phyloP scores from a whole-genome alignment of 2,329 filamentous ascomycete genomes.

The Hypoxylon sp. region DNA sequence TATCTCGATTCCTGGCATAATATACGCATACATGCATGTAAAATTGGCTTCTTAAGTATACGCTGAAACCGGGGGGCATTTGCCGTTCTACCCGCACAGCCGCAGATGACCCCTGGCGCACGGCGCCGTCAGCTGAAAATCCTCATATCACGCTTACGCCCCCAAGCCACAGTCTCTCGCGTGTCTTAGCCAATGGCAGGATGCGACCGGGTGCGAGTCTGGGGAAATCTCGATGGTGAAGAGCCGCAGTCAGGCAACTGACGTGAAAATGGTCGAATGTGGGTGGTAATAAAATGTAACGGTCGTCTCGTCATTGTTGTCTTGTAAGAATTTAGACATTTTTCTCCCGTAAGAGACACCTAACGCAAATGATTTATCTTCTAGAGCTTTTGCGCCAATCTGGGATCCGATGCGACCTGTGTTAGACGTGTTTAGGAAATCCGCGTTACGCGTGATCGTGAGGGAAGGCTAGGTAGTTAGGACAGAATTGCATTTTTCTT shows the following conservation, averaged over 20 bases:
- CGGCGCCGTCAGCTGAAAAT: conserved; percentile 39
- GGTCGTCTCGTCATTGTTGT: neutral
- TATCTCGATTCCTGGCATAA: neutral
- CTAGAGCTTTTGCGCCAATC: neutral
- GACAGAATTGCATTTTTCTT: neutral
- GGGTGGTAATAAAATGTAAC: conserved; percentile 31
- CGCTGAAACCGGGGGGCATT: neutral
- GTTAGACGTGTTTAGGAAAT: conserved; percentile 6
- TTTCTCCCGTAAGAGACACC: neutral
- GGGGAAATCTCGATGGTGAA: conserved; percentile 41
- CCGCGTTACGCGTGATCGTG: conserved; percentile 21
- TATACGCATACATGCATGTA: neutral
- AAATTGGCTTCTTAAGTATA: neutral
- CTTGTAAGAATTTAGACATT: conserved; percentile 8
- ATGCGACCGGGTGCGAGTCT: conserved; percentile 11
- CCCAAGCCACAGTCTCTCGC: conserved; percentile 31
- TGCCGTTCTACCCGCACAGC: conserved; percentile 34
- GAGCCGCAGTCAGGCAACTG: conserved; percentile 41
- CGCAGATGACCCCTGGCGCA: neutral
- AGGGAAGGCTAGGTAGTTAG: conserved; percentile 1
- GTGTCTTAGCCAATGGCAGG: conserved; percentile 26
- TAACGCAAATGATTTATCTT: neutral
- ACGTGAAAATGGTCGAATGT: conserved; percentile 10
- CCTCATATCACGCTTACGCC: conserved; percentile 40
- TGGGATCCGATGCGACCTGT: conserved; percentile 2